phyloP scores from a whole-genome alignment of 2,329 filamentous ascomycete genomes.

The Verticillium albo-atrum region DNA sequence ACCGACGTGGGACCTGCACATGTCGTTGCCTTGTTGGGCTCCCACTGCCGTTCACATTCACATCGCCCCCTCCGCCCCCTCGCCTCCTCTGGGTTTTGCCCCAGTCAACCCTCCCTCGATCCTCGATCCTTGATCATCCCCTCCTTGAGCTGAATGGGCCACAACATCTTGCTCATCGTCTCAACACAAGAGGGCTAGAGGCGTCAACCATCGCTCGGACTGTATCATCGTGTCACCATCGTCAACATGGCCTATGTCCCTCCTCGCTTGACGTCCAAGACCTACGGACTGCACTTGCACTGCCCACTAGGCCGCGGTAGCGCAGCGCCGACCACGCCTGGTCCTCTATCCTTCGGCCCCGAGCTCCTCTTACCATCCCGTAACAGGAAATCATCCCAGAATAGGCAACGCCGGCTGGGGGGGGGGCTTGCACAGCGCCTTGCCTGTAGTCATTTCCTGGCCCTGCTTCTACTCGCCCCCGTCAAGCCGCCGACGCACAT shows the following conservation, averaged over 20 bases:
- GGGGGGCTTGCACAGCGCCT: neutral
- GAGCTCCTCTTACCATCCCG: neutral
- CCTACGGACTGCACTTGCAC: too few relatives aligned
- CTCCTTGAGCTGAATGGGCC: neutral
- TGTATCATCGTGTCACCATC: neutral
- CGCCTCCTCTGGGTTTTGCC: neutral
- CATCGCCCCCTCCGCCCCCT: neutral
- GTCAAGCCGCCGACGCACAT: neutral
- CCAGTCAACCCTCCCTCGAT: neutral
- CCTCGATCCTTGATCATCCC: neutral
- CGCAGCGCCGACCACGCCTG: neutral
- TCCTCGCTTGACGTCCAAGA: neutral
- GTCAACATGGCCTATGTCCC: neutral
- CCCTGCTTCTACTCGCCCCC: neutral
- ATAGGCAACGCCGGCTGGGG: neutral
- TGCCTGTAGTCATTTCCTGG: neutral
- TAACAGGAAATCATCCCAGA: neutral
- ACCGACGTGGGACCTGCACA: neutral
- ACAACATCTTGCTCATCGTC: neutral
- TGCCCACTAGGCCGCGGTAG: neutral
- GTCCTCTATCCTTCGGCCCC: neutral
- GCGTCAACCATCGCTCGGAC: neutral
- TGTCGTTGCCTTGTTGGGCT: neutral
- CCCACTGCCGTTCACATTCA: too few relatives aligned
- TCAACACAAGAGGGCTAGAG: neutral